Evolutionary conservation across 805 yeast genomes (phyloP).

Genomic region (Vanderwaltozyma tropicalis): DNA sequence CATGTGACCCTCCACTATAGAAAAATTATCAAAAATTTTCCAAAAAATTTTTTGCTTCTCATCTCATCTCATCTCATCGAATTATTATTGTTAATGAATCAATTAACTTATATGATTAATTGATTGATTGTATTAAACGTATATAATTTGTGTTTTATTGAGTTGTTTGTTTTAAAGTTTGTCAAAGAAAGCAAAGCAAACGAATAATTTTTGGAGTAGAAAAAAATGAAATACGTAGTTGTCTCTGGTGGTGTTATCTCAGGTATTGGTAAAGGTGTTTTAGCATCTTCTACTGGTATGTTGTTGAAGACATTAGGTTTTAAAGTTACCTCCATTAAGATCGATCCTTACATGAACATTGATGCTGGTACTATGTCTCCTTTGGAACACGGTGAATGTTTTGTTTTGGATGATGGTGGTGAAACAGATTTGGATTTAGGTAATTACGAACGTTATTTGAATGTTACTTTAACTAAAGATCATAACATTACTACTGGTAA

Average conservation of each 20-base stretch:
- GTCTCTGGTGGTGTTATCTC: conserved; percentile 99
- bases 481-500: conserved; percentile 98
- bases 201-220: not conserved
- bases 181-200: not conserved
- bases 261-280: conserved; percentile 98
- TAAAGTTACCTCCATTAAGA: conserved; percentile 93
- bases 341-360: conserved; percentile 97
- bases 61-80: conserved; percentile 2
- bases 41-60: conserved; percentile 2
- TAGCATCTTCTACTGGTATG: conserved; percentile 95
- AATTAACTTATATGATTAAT: not conserved
- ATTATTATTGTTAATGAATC: too few relatives aligned
- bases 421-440: conserved; percentile 97
- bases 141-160: not conserved
- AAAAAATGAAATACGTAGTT: conserved; percentile 89
- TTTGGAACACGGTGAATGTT: conserved; percentile 97
- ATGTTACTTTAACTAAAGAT: conserved; percentile 83
- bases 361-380: conserved; percentile 99
- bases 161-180: not conserved
- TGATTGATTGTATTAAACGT: too few relatives aligned
- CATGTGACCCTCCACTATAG: too few relatives aligned
- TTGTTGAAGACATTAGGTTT: conserved; percentile 86
- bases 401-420: conserved; percentile 96
- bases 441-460: conserved; percentile 92
- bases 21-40: not conserved